Percentiles rank a stretch among this genome's conserved stretches.
Evolutionary conservation across 306 rosid genomes (phyloP).

Genomic region (Ormosia emarginata): DNA sequence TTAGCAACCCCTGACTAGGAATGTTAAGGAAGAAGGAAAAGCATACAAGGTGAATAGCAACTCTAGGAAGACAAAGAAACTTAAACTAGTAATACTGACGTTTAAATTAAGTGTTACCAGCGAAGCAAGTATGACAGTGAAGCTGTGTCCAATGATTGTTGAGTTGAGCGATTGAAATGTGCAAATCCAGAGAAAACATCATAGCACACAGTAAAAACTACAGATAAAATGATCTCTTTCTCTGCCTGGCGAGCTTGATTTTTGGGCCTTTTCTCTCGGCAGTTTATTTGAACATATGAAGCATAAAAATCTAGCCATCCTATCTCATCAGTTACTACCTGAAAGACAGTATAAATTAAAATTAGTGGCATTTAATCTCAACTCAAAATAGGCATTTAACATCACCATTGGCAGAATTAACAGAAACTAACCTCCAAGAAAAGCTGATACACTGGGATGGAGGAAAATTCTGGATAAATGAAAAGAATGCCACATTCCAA

Average conservation of each 20-base stretch:
- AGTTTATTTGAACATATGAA: slow-evolving; percentile 32
- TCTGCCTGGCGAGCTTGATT: slow-evolving; percentile 54
- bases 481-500: slow-evolving; percentile 73
- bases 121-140: slow-evolving; percentile 55
- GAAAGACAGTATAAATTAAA: neutral
- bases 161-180: slow-evolving; percentile 59
- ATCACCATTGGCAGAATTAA: neutral
- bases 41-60: slow-evolving; percentile 5
- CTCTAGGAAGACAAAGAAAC: neutral
- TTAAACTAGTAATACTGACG: neutral
- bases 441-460: slow-evolving; percentile 45
- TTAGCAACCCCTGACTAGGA: slow-evolving; percentile 56
- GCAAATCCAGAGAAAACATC: slow-evolving; percentile 71
- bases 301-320: slow-evolving; percentile 73
- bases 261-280: slow-evolving; percentile 46
- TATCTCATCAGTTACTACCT: slow-evolving; percentile 67
- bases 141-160: slow-evolving; percentile 47
- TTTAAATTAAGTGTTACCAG: slow-evolving; percentile 34
- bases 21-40: slow-evolving; percentile 9
- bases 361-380: neutral
- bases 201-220: slow-evolving; percentile 55
- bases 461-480: slow-evolving; percentile 55
- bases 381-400: neutral
- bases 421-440: slow-evolving; percentile 67
- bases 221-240: slow-evolving; percentile 56